Conservation (phyloP, 768 basidiomycete genomes). For the Suillus clintonianus region DNA sequence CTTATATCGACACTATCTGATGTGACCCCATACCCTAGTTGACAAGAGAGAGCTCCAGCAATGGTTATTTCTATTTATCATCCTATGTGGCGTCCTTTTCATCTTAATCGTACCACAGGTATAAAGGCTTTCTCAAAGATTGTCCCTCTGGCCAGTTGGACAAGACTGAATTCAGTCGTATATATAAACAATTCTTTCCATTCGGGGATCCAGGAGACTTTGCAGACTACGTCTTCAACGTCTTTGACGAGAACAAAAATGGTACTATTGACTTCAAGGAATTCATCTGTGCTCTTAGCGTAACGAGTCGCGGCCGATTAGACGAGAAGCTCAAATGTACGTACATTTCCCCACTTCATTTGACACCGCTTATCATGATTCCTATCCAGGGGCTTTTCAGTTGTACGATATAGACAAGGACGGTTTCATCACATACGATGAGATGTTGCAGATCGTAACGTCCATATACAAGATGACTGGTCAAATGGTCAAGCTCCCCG, state of each 20-base stretch:
- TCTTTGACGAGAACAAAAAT: constrained; percentile 93
- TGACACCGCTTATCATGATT: neutral
- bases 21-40: constrained; percentile 50
- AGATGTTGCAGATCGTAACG: constrained; percentile 98
- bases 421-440: constrained; percentile 96
- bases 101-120: constrained; percentile 52
- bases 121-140: constrained; percentile 99
- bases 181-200: constrained; percentile 99
- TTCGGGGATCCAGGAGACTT: constrained; percentile 98
- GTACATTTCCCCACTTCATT: constrained; percentile 31
- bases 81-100: constrained; percentile 9
- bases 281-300: constrained; percentile 96
- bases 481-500: constrained; percentile 97
- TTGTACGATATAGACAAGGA: constrained; percentile 99
- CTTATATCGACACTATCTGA: constrained; percentile 8
- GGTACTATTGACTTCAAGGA: constrained; percentile 99
- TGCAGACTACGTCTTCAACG: constrained; percentile 98
- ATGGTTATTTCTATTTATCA: constrained; percentile 53
- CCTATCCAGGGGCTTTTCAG: constrained; percentile 95
- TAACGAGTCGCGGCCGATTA: constrained; percentile 88
- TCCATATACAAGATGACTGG: constrained; percentile 99
- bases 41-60: constrained; percentile 97
- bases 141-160: constrained; percentile 97
- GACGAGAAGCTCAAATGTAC: constrained; percentile 98
- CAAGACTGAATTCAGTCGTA: constrained; percentile 92